These are phyloP conservation scores for Wilcoxina mikolae DNA, from an alignment of 495 filamentous ascomycete genomes.

Conservation along the genomic window DNA sequence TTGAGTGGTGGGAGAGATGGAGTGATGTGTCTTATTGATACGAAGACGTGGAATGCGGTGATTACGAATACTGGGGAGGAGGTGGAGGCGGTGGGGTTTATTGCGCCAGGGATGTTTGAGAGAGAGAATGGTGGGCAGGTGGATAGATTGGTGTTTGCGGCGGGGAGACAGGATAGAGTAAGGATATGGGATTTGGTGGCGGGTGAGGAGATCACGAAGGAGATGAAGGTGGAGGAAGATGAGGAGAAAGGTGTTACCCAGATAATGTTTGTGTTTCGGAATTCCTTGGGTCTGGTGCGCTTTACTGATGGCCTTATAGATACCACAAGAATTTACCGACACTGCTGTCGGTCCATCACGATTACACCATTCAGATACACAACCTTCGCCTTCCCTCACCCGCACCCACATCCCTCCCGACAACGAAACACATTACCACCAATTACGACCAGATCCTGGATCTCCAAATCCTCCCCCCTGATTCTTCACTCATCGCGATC, in stretches of 20 bases:
- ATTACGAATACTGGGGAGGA: slow-evolving; percentile 72
- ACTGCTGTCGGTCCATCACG: slow-evolving; percentile 70
- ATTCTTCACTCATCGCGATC: slow-evolving; percentile 67
- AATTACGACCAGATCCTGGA: slow-evolving; percentile 97
- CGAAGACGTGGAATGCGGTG: slow-evolving; percentile 65
- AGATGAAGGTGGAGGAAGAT: slow-evolving; percentile 35
- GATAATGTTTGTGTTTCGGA: slow-evolving; percentile 35
- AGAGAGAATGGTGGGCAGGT: slow-evolving; percentile 7
- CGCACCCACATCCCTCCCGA: slow-evolving; percentile 24
- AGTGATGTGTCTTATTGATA: slow-evolving; percentile 83
- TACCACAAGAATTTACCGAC: slow-evolving; percentile 37
- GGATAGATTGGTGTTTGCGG: slow-evolving; percentile 59
- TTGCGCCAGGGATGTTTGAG: slow-evolving; percentile 31
- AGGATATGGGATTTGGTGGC: slow-evolving; percentile 66
- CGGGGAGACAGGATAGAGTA: slow-evolving; percentile 68
- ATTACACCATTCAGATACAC: slow-evolving; percentile 71
- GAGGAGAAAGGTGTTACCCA: slow-evolving; percentile 59
- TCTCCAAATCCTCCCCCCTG: slow-evolving; percentile 63
- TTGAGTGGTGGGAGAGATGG: slow-evolving; percentile 89
- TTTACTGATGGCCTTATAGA: slow-evolving; percentile 29
- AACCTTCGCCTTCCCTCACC: slow-evolving; percentile 33
- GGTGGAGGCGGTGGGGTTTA: slow-evolving; percentile 69
- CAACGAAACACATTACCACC: slow-evolving; percentile 66
- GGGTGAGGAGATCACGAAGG: slow-evolving; percentile 62
- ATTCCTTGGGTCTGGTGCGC: background rate